phyloP scores from a whole-genome alignment of 2,329 filamentous ascomycete species.

The Colletotrichum caudatum region DNA sequence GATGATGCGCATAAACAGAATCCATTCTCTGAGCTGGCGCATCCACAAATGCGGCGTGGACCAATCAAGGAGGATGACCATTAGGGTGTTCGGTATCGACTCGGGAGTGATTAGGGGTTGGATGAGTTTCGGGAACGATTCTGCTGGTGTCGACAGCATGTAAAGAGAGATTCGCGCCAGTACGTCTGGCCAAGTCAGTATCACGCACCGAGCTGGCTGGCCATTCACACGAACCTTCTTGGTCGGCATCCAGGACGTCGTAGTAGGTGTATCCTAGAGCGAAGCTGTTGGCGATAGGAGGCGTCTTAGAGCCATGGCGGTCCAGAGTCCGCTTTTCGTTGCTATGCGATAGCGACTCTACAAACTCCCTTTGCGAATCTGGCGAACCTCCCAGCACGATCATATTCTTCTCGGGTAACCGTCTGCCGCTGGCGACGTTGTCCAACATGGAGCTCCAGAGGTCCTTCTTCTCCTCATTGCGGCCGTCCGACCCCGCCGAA shows the following conservation, averaged over 20 bases:
- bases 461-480: slow-evolving; percentile 82
- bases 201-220: background rate
- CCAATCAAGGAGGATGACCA: slow-evolving; percentile 96
- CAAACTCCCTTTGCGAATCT: slow-evolving; percentile 86
- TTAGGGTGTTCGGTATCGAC: slow-evolving; percentile 85
- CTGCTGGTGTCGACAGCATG: slow-evolving; percentile 86
- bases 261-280: slow-evolving; percentile 95
- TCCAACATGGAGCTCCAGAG: slow-evolving; percentile 96
- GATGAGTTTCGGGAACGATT: slow-evolving; percentile 84
- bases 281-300: slow-evolving; percentile 90
- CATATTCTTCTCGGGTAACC: slow-evolving; percentile 91
- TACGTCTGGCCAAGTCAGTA: slow-evolving; percentile 70
- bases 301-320: slow-evolving; percentile 69
- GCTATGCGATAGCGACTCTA: slow-evolving; percentile 72
- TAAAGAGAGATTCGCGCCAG: slow-evolving; percentile 91
- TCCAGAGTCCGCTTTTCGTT: slow-evolving; percentile 66
- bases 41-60: slow-evolving; percentile 94
- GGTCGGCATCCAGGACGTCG: slow-evolving; percentile 92
- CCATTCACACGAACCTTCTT: slow-evolving; percentile 74
- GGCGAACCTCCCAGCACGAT: slow-evolving; percentile 85
- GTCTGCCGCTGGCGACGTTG: slow-evolving; percentile 88
- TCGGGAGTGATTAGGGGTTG: slow-evolving; percentile 86
- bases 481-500: slow-evolving; percentile 65
- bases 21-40: slow-evolving; percentile 88
- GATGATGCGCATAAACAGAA: slow-evolving; percentile 83